Evolutionary conservation across 192 early-diverging fungal genomes (phyloP), one percentile per base, ranked within the genome.

Genomic region (Pilaira anomala): DNA sequence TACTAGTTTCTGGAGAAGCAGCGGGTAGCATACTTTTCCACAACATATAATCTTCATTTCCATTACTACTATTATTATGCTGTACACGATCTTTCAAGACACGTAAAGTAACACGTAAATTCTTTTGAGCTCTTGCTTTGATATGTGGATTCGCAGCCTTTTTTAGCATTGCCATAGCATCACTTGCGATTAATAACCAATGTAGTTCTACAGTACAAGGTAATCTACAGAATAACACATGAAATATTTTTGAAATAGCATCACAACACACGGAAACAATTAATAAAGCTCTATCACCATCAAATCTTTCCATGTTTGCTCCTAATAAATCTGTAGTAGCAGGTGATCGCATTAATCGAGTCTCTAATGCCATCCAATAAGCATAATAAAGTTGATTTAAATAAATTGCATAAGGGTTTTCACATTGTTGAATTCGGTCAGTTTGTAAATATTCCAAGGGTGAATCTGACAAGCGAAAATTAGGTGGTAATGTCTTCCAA

Each of bases 211-310:
- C 48, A 22, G 48, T 51, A 26, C 65, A 66, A 14, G 65, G 56
- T 1, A 46, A 29, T 18, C 56, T 55, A 26, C 56, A 57, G 5
- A 48, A 58, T 9, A 66, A 55, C 7, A 57, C 65, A 24, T 59
- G 55, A 22, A 45, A 41, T 21, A 56, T 48, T 18, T 55, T 56
- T 9, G 65, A 33, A 18, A 66, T 49, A 14, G 65, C 65, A 24
- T 66, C 65, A 11, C 65, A 66, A 44, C 65, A 59, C 22, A 66
- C 58, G 13, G 65, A 66, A 0, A 66, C 65, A 7, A 66, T 66
- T 14, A 57, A 21, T 5, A 66, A 25, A 3, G 65, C 55, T 21
- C 65, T 25, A 21, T 59, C 55, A 8, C 52, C 54, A 28, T 66
- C 56, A 14, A 56, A 48, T 9, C 33, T 48, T 18, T 59, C 55